phyloP scores from a whole-genome alignment of 768 basidiomycete genomes.

The Agaricus blazei region DNA sequence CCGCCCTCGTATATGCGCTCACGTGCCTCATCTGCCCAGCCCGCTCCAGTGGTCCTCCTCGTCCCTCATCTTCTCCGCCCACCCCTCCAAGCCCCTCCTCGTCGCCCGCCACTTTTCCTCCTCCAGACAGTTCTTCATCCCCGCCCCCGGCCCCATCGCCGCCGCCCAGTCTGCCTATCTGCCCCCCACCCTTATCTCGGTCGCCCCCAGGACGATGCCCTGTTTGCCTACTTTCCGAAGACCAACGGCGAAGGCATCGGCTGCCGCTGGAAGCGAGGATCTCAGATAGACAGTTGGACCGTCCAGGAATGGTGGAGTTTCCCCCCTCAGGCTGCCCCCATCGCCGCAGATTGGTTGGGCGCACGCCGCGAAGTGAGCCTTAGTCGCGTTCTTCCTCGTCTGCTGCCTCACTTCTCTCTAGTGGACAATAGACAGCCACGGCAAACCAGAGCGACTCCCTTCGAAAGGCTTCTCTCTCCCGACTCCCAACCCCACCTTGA shows the following conservation, averaged over 20 bases:
- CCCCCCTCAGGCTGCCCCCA: constrained; percentile 46
- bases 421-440: constrained; percentile 47
- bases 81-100: constrained; percentile 56
- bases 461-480: constrained; percentile 52
- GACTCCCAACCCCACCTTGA: constrained; percentile 46
- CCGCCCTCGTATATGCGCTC: not conserved
- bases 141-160: constrained; percentile 47
- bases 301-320: constrained; percentile 54
- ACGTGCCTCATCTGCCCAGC: constrained; percentile 28
- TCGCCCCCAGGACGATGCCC: constrained; percentile 52
- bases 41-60: constrained; percentile 69
- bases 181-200: constrained; percentile 58
- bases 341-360: constrained; percentile 61
- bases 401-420: constrained; percentile 18
- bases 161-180: constrained; percentile 44
- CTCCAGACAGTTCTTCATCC: constrained; percentile 56
- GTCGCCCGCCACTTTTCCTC: constrained; percentile 66
- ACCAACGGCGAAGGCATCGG: constrained; percentile 49
- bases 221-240: constrained; percentile 75
- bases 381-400: not conserved
- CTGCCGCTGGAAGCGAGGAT: constrained; percentile 60
- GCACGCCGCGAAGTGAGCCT: constrained; percentile 50
- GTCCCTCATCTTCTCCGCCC: constrained; percentile 65
- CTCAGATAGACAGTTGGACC: constrained; percentile 58
- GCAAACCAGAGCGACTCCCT: constrained; percentile 51